Base-by-base conservation (phyloP, 2,329 filamentous ascomycete species). In the Penicillium olsonii region DNA sequence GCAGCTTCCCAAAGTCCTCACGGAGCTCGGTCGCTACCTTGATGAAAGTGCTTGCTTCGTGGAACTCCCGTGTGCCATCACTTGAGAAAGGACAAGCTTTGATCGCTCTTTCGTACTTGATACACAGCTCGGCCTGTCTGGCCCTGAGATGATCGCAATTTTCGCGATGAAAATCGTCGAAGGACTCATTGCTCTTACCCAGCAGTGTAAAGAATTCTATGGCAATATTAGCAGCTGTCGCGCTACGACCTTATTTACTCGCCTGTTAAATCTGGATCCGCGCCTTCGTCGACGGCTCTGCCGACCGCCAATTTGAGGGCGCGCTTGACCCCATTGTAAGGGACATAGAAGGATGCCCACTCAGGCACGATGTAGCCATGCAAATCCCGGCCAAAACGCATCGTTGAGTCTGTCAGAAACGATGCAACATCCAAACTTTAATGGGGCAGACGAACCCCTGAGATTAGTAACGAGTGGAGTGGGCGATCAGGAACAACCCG, bases 371-470 rank as follows among this genome's bases (percentile, higher is more conserved):
- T 53, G 37, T 55, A 46, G 8, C 24, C 50, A 40, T 66, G 58
- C 7, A 63, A 61, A 27, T 66, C 46, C n/a, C 59, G 51, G 6
- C 63, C 62, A 41, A 69, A 69, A 37, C 56, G 62, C 68, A 69
- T 68, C 14, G 12, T 10, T 14, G 15, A 40, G 15, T n/a, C 3
- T 27, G 12, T 20, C 6, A 15, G 26, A 19, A 15, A n/a, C n/a
- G n/a, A n/a, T n/a, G n/a, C n/a, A 19, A 19, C 27, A 31, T 42
- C 12, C 2, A 19, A 29, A 31, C 12, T 41, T 17, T 35, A 35
- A 35, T 3, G 14, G 18, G 7, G 33, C 7, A 35, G 6, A 15
- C 33, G 17, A 35, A 35, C 33, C 33, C 33, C 33, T 35, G 33
- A 35, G 33, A 35, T 35, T 35, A 35, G 33, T 35, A 35, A 35